These are phyloP conservation scores for Eucalyptus erythrocorys DNA, from an alignment of 345 rosid genomes.

Conservation along the genomic window DNA sequence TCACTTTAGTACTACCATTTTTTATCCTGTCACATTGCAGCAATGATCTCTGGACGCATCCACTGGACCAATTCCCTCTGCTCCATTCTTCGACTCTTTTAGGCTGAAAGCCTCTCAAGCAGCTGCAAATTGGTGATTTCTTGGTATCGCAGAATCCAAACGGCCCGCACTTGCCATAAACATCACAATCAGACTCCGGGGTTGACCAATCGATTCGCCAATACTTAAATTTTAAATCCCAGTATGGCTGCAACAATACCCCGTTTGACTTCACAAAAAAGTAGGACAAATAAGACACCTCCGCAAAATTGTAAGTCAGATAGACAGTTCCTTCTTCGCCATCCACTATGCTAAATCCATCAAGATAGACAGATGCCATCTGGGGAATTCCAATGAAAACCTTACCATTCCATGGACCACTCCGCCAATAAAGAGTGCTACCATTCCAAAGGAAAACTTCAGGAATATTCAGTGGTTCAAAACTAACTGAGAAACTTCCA, in stretches of 20 bases:
- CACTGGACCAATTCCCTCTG: constrained; percentile 9
- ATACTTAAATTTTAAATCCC: background rate
- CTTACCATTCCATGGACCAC: constrained; percentile 56
- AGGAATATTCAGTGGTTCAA: constrained; percentile 7
- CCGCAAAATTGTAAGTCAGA: background rate
- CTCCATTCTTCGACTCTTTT: constrained; percentile 6
- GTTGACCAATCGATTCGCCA: background rate
- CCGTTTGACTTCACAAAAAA: background rate
- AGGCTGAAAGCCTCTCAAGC: background rate
- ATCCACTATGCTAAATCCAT: constrained; percentile 1
- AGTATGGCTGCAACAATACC: background rate
- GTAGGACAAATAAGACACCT: background rate
- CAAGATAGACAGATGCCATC: background rate
- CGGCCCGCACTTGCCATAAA: constrained; percentile 9
- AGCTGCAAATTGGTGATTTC: constrained; percentile 9
- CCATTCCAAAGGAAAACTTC: constrained; percentile 31
- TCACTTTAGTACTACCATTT: background rate
- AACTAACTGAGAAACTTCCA: constrained; percentile 2
- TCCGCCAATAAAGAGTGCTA: constrained; percentile 22
- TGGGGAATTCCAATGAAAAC: background rate
- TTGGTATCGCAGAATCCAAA: background rate
- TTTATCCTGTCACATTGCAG: background rate
- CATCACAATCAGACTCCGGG: background rate
- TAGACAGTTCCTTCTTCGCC: constrained; percentile 2
- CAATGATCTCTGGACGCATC: constrained; percentile 3